These are phyloP conservation scores for Myxozyma vanderwaltii DNA, from an alignment of 805 yeast species.

Conservation along the genomic window DNA sequence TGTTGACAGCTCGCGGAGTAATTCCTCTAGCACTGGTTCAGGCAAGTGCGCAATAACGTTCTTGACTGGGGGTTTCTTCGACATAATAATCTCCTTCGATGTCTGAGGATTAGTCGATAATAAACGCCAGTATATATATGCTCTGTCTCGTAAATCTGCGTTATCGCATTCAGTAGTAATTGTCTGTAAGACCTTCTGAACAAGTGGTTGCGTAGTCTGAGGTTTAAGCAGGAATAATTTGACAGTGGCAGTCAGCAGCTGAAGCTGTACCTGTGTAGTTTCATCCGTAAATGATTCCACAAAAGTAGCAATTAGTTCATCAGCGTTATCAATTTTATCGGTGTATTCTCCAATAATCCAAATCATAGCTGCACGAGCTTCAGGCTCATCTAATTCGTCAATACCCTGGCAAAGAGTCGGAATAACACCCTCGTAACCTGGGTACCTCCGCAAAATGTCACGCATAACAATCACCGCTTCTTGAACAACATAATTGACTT, in stretches of 20 bases:
- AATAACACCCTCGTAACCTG: slow-evolving; percentile 58
- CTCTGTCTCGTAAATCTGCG: slow-evolving; percentile 87
- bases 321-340: slow-evolving; percentile 50
- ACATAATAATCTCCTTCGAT: slow-evolving; percentile 61
- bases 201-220: slow-evolving; percentile 60
- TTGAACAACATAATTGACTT: slow-evolving; percentile 74
- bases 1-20: slow-evolving; percentile 76
- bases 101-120: slow-evolving; percentile 79
- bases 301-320: slow-evolving; percentile 47
- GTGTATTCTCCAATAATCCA: slow-evolving; percentile 86
- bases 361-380: slow-evolving; percentile 71
- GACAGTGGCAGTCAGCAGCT: slow-evolving; percentile 73
- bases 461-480: slow-evolving; percentile 76
- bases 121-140: slow-evolving; percentile 84
- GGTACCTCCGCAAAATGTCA: slow-evolving; percentile 47
- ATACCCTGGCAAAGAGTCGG: slow-evolving; percentile 49
- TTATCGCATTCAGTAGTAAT: slow-evolving; percentile 78
- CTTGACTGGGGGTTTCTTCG: slow-evolving; percentile 68
- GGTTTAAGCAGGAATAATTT: slow-evolving; percentile 69
- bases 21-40: slow-evolving; percentile 64
- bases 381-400: slow-evolving; percentile 74
- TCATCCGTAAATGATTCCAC: slow-evolving; percentile 62
- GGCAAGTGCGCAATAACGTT: slow-evolving; percentile 74
- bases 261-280: slow-evolving; percentile 72
- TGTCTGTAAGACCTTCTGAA: slow-evolving; percentile 72